Evolutionary conservation across 2,329 filamentous ascomycete species (phyloP).

Genomic region (Lachnellula arida): DNA sequence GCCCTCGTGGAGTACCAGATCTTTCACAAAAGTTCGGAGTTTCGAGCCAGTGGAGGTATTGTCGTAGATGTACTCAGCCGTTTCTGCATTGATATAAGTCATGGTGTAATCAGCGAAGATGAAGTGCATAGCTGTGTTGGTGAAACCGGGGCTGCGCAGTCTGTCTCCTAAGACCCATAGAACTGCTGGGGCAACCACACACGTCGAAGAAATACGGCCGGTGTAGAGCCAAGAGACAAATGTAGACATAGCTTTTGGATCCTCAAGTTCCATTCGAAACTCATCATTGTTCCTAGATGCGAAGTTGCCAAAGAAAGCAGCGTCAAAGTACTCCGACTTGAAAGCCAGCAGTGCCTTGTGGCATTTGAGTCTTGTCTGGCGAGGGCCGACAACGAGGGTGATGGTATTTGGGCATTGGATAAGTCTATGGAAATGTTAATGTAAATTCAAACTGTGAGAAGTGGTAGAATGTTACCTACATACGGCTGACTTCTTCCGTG

Average conservation of each 20-base stretch:
- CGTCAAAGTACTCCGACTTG: background rate
- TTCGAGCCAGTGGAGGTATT: too few species aligned
- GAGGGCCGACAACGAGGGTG: background rate
- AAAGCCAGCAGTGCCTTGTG: background rate
- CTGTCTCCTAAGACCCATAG: background rate
- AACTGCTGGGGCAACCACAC: background rate
- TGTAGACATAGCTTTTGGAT: background rate
- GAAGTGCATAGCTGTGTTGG: too few species aligned
- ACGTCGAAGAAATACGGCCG: background rate
- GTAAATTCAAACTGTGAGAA: too few species aligned
- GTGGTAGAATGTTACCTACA: too few species aligned
- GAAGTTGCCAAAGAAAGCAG: background rate
- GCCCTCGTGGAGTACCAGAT: too few species aligned
- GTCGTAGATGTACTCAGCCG: too few species aligned
- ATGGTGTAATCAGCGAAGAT: too few species aligned
- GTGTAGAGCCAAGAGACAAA: background rate
- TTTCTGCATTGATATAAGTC: too few species aligned
- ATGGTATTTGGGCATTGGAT: too few species aligned
- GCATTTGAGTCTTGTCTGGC: background rate
- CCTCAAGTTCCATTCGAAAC: background rate
- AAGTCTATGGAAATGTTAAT: too few species aligned
- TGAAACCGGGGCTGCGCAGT: background rate
- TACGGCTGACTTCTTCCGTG: too few species aligned
- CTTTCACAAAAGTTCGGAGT: too few species aligned
- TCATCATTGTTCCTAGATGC: background rate